phyloP scores from a whole-genome alignment of 176 grass and related monocot genomes.

The Lolium perenne region DNA sequence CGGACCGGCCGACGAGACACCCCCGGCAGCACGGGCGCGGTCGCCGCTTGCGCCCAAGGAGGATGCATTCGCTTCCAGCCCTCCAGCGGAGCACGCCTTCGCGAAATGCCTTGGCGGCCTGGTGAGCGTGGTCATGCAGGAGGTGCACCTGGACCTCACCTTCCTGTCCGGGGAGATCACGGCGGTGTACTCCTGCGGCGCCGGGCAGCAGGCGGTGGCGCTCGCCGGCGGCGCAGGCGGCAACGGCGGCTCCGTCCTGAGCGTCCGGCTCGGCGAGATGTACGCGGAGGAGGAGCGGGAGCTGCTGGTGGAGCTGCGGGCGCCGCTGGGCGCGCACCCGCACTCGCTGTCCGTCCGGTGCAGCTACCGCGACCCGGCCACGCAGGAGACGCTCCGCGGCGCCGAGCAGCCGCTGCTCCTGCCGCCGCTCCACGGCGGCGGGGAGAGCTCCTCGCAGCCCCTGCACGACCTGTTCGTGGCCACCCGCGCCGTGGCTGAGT shows the following conservation, averaged over 20 bases:
- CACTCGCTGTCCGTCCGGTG: slow-evolving; percentile 64
- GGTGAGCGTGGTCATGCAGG: slow-evolving; percentile 89
- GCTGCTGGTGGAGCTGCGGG: slow-evolving; percentile 86
- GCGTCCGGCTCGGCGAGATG: slow-evolving; percentile 72
- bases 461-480: slow-evolving; percentile 90
- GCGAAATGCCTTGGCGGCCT: slow-evolving; percentile 86
- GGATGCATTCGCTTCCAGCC: not conserved
- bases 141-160: slow-evolving; percentile 67
- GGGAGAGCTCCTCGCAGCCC: slow-evolving; percentile 33
- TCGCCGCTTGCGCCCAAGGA: slow-evolving; percentile 36
- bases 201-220: slow-evolving; percentile 56
- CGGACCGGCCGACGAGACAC: slow-evolving; percentile 9
- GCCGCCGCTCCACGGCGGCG: slow-evolving; percentile 42
- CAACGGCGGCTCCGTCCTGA: not conserved
- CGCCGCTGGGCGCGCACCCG: slow-evolving; percentile 38
- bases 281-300: slow-evolving; percentile 91
- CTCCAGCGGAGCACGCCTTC: slow-evolving; percentile 66
- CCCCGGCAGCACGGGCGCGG: not conserved
- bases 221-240: slow-evolving; percentile 36
- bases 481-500: slow-evolving; percentile 79
- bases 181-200: slow-evolving; percentile 69
- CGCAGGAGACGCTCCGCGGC: slow-evolving; percentile 52
- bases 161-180: slow-evolving; percentile 80
- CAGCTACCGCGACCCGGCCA: slow-evolving; percentile 68
- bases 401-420: slow-evolving; percentile 56